Percentiles rank a stretch among this genome's conserved stretches.
Evolutionary conservation across 495 filamentous ascomycete species (phyloP).

Genomic region (Emericellopsis terricola): DNA sequence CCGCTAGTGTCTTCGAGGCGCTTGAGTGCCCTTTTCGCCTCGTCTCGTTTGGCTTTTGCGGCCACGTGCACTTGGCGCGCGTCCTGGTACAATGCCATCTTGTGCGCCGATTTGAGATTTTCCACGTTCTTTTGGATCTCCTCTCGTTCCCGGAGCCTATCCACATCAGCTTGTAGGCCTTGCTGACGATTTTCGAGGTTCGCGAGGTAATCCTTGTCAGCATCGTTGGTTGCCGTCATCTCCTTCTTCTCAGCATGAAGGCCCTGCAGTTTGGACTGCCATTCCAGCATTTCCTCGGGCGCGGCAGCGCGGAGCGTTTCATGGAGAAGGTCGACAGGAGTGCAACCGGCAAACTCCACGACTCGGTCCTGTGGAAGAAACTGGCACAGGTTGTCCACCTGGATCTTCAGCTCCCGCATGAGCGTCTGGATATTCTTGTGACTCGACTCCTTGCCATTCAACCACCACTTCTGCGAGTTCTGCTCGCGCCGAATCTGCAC

Average conservation of each 20-base stretch:
- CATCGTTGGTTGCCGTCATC: conserved; percentile 35
- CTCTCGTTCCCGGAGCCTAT: conserved; percentile 59
- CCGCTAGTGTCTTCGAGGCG: conserved; percentile 40
- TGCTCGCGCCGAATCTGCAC: conserved; percentile 64
- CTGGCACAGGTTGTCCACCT: conserved; percentile 95
- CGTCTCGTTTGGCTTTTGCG: conserved; percentile 26
- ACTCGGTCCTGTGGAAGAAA: conserved; percentile 96
- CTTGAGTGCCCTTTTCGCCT: conserved; percentile 30
- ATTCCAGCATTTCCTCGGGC: conserved; percentile 57
- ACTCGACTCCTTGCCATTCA: conserved; percentile 42
- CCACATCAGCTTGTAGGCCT: conserved; percentile 62
- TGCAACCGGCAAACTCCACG: conserved; percentile 77
- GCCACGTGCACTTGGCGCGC: conserved; percentile 21
- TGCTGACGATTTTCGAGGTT: conserved; percentile 59
- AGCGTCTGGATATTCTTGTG: conserved; percentile 44
- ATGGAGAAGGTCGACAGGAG: conserved; percentile 64
- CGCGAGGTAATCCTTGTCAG: conserved; percentile 40
- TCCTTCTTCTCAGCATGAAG: conserved; percentile 52
- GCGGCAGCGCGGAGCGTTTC: conserved; percentile 82
- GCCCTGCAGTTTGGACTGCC: conserved; percentile 56
- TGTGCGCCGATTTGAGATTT: conserved; percentile 43
- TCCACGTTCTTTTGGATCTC: conserved; percentile 46
- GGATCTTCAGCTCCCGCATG: conserved; percentile 55
- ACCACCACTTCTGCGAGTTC: conserved; percentile 54
- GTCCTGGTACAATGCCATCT: conserved; percentile 43